Evolutionary conservation across 495 filamentous ascomycete species (phyloP).

Genomic region (Glutinoglossum americanum): DNA sequence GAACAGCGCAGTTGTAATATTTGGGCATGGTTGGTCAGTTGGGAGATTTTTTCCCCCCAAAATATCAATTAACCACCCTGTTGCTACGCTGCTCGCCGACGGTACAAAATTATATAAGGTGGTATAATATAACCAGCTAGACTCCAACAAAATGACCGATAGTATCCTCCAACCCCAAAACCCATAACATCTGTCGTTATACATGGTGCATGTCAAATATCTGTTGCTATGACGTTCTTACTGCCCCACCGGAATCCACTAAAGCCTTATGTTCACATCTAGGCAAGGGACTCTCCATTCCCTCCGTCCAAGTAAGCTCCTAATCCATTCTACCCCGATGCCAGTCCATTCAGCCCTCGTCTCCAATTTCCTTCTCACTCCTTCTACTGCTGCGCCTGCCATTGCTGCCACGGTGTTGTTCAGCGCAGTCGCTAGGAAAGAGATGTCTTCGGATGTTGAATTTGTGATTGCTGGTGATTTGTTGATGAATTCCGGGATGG

Average conservation of each 20-base stretch:
- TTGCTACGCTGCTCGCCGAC: background rate
- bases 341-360: conserved; percentile 49
- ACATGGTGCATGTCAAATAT: background rate
- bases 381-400: conserved; percentile 42
- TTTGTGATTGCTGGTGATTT: conserved; percentile 14
- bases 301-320: conserved; percentile 47
- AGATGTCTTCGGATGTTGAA: conserved; percentile 19
- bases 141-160: too few relatives aligned
- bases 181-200: background rate
- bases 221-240: background rate
- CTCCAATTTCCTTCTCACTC: conserved; percentile 26
- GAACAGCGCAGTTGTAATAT: background rate
- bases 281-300: conserved; percentile 74
- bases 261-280: conserved; percentile 58
- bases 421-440: conserved; percentile 34
- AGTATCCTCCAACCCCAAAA: too few relatives aligned
- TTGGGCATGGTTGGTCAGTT: background rate
- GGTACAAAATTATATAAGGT: background rate
- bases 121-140: background rate
- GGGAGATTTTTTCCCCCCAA: background rate
- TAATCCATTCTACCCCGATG: conserved; percentile 61
- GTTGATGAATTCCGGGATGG: conserved; percentile 7
- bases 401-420: conserved; percentile 48
- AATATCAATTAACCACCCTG: background rate
- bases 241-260: conserved; percentile 3